Conservation (phyloP, 192 early-diverging fungal species). For the Cetraspora pellucida region DNA sequence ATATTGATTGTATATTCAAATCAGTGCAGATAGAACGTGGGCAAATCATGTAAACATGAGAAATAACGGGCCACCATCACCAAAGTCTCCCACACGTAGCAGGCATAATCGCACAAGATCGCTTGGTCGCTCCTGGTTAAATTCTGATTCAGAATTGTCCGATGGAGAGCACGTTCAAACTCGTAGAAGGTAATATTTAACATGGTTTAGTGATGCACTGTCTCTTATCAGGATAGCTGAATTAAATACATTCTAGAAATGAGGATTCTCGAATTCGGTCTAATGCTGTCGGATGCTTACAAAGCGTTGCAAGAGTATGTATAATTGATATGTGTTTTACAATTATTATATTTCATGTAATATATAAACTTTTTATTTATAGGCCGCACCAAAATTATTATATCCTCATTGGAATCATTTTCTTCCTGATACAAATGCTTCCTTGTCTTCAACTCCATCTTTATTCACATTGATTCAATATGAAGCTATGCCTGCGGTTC, state of each 20-base stretch:
- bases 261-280: slow-evolving; percentile 44
- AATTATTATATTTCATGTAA: neutral
- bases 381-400: slow-evolving; percentile 50
- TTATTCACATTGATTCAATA: slow-evolving; percentile 50
- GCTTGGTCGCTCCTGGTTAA: slow-evolving; percentile 27
- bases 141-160: slow-evolving; percentile 62
- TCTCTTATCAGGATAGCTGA: neutral
- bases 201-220: neutral
- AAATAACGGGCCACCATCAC: neutral
- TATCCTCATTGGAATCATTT: slow-evolving; percentile 61
- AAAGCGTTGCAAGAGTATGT: slow-evolving; percentile 49
- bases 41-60: neutral
- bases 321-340: neutral
- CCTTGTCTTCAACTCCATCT: slow-evolving; percentile 41
- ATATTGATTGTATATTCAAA: neutral
- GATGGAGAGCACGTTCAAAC: slow-evolving; percentile 37
- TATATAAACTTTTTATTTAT: neutral
- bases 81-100: neutral
- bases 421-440: slow-evolving; percentile 44
- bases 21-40: neutral
- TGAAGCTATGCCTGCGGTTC: slow-evolving; percentile 50
- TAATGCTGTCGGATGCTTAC: slow-evolving; percentile 56
- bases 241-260: neutral
- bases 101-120: neutral
- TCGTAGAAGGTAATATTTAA: slow-evolving; percentile 18